Base-by-base conservation (phyloP, 345 rosid genomes). In the Citropsis articulata region DNA sequence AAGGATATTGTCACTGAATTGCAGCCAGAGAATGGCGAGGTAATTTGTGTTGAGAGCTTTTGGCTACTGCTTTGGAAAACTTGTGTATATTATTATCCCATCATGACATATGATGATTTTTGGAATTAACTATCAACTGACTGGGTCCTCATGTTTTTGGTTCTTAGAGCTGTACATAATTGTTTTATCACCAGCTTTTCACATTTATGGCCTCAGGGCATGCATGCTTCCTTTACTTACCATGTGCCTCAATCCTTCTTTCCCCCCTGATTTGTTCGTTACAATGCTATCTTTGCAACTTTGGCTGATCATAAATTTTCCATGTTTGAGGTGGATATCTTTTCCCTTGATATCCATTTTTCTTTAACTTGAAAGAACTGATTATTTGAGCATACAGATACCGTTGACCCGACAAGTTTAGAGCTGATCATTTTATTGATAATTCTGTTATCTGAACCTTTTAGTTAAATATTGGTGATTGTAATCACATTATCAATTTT, bases 11-110 rank as follows among this genome's bases (percentile, higher is more conserved):
- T 89, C 76, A 84, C 90, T 35, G 95, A 89, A 81, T 69, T 96
- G 85, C 93, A 86, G 83, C 92, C 89, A 38, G 90, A 88, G 73
- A 89, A 84, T 38, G 90, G 93, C 66, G 99, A 94, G 98, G 99
- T 95, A 91, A 81, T 75, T 57, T 60, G 69, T 83, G 40, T 50
- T 64, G 14, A 42, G 30, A 73, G 57, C 61, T 75, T 72, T 78
- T 12, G 33, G 81, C 56, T 38, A 30, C 71, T 67, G 48, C 82
- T 72, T 30, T 70, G 13, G 50, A 76, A 53, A 78, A 31, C 42
- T 35, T 35, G 64, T 50, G 63, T 38, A 6, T 10, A 6, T 75
- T 27, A 60, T 59, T 73, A 78, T n/a, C 38, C 62, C 50, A 30
- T 31, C 35, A 48, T 70, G 25, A 69, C n/a, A 8, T 40, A 25